Percentiles rank a stretch among this genome's conserved stretches.
These are phyloP conservation scores for Xylaria digitata DNA, from an alignment of 2,329 filamentous ascomycete species.

Conservation along the genomic window DNA sequence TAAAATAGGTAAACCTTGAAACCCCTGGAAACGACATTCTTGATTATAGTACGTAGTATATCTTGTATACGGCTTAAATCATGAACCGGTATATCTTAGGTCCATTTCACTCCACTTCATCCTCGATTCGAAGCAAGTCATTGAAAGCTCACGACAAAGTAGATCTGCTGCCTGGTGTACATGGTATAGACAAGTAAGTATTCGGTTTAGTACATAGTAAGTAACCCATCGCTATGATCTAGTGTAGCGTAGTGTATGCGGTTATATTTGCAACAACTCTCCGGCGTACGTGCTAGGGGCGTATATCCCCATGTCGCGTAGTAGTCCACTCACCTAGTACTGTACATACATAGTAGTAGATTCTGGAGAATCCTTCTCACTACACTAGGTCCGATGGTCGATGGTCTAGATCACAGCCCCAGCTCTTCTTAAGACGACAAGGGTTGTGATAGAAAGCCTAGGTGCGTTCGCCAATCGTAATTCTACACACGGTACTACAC, in stretches of 20 bases:
- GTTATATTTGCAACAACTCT: not conserved
- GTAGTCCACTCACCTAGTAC: too few species aligned
- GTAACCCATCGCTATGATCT: not conserved
- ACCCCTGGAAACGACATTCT: too few species aligned
- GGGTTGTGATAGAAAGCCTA: not conserved
- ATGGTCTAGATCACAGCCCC: not conserved
- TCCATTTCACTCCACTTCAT: constrained; percentile 4
- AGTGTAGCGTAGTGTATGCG: not conserved
- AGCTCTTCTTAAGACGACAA: constrained; percentile 2
- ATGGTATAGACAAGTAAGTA: not conserved
- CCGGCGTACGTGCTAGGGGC: too few species aligned
- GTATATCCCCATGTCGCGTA: not conserved
- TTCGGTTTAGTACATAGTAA: not conserved
- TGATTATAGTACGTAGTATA: too few species aligned
- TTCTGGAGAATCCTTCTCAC: not conserved
- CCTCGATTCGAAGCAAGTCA: not conserved
- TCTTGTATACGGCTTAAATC: too few species aligned
- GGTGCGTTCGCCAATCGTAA: not conserved
- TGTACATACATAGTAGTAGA: not conserved
- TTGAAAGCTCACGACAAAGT: not conserved
- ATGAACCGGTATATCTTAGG: not conserved
- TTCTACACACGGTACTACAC: not conserved
- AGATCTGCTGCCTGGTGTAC: too few species aligned
- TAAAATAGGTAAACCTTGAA: not conserved
- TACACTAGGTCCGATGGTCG: not conserved